Base-by-base conservation (phyloP, 2,329 filamentous ascomycete species). In the Ophidiomyces ophidiicola region DNA sequence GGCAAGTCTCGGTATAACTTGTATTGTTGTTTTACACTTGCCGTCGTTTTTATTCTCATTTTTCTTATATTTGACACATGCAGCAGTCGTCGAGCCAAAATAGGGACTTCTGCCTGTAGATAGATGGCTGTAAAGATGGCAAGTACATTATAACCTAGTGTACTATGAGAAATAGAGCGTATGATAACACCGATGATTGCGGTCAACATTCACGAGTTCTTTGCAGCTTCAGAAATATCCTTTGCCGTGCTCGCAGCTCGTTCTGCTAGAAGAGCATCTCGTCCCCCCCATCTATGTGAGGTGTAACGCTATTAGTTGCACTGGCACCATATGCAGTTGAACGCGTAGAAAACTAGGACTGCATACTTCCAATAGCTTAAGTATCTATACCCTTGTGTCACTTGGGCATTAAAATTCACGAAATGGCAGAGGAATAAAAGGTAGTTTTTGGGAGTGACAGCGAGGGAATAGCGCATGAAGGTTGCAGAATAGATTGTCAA, bases 351-450 rank as follows among this genome's bases (percentile, higher is more conserved):
- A n/a, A n/a, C n/a, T n/a, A n/a, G n/a, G n/a, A n/a, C n/a, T n/a
- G 62, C 61, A 42, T 56, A 67, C 63, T 67, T 62, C 70, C 70
- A 76, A 61, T 76, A 76, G 51, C 71, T 69, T 46, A 76, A 45
- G 53, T 74, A 80, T 39, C 76, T 65, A 60, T 77, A 78, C 43
- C 67, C 73, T 56, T 80, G 76, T 21, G 69, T 71, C 31, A 64
- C 48, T 58, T 80, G 76, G 32, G 72, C 71, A 47, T 59, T 60
- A 59, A 76, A 78, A 62, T 80, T 80, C 60, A 78, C 68, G 44
- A 72, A 61, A 59, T 80, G 76, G 64, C 75, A 79, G 48, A 70
- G 75, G 58, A 80, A 79, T 41, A 80, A 72, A 47, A 80, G 72
- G 63, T 78, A 78, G 63, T 80, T 80, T 52, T 66, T 67, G 28